Base-by-base conservation (phyloP, 768 basidiomycete genomes). In the Mycena sanguinolenta region DNA sequence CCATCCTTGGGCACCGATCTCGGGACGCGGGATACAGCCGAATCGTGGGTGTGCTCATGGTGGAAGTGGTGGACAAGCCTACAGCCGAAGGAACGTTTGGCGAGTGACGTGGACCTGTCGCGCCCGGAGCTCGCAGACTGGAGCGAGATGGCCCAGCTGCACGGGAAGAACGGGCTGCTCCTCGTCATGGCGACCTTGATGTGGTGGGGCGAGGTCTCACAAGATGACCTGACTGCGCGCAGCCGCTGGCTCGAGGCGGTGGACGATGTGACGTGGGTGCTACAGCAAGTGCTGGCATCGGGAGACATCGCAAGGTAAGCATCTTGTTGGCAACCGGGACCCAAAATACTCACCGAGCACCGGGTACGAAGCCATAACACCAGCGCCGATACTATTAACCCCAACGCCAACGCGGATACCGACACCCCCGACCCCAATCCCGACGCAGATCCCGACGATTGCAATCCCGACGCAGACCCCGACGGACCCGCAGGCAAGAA, bases 1-100 rank as follows among this genome's bases (percentile, higher is more conserved):
- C 54, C 34, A n/a, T 34, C 54, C 13, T 34, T 55, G 32, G 54
- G 54, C 10, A 13, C 13, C 3, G 54, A 55, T 21, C 27, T 55
- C 19, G 54, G 34, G 32, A 55, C 34, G 34, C 54, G 54, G 32
- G 54, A 36, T 7, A 55, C 32, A 14, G 32, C 3, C 21, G 34
- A 55, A 8, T 23, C 36, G 21, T 55, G 54, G 54, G 21, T 55
- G 21, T 21, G 32, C 0, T 1, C 13, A 34, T 55, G 54, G 54
- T 55, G 54, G 54, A 36, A 9, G 9, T 55, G 54, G 54, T 55
- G 54, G 54, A 36, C 21, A n/a, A 28, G 32, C 34, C 32, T 55
- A 13, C 54, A 55, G 54, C 54, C 54, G 10, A 19, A 8, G 54
- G 54, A 34, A n/a, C 54, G 34, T 5, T 32, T 54, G 6, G 32